Conservation (phyloP, 345 rosid species). For the Aethionema arabicum region DNA sequence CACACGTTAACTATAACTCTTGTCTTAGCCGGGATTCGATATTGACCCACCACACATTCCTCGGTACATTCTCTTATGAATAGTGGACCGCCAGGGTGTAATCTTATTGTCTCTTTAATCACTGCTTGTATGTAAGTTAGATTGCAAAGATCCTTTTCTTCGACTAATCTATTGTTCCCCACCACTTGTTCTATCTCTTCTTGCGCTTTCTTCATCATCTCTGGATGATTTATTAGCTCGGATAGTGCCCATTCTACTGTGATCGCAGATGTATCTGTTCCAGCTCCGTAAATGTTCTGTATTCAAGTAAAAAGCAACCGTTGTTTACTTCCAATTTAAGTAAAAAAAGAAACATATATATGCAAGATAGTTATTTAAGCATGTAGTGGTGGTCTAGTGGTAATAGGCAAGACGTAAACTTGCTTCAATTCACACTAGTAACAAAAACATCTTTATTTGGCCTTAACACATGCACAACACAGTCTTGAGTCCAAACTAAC, state of each 20-base stretch:
- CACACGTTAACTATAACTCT: slow-evolving; percentile 55
- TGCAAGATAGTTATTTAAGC: no score
- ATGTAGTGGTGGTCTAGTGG: no score
- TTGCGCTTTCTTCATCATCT: slow-evolving; percentile 53
- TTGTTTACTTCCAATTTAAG: no score
- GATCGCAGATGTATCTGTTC: slow-evolving; percentile 63
- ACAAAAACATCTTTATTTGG: no score
- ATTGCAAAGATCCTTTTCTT: slow-evolving; percentile 56
- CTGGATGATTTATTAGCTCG: slow-evolving; percentile 68
- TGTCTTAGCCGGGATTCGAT: slow-evolving; percentile 51
- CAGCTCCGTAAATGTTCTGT: slow-evolving; percentile 64
- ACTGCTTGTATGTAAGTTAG: slow-evolving; percentile 65
- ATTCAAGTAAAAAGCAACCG: not conserved
- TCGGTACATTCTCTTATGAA: slow-evolving; percentile 48
- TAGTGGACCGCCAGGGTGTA: slow-evolving; percentile 67
- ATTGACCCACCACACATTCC: slow-evolving; percentile 45
- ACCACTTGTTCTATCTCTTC: slow-evolving; percentile 56
- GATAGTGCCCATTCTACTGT: slow-evolving; percentile 72
- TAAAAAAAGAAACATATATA: not conserved
- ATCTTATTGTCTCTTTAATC: slow-evolving; percentile 63
- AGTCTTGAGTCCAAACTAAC: no score
- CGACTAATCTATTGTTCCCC: slow-evolving; percentile 49
- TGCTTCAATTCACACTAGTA: no score
- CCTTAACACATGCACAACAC: no score
- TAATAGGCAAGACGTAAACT: no score